Evolutionary conservation across 306 rosid genomes (phyloP).

Genomic region (Citrullus mucosospermus): DNA sequence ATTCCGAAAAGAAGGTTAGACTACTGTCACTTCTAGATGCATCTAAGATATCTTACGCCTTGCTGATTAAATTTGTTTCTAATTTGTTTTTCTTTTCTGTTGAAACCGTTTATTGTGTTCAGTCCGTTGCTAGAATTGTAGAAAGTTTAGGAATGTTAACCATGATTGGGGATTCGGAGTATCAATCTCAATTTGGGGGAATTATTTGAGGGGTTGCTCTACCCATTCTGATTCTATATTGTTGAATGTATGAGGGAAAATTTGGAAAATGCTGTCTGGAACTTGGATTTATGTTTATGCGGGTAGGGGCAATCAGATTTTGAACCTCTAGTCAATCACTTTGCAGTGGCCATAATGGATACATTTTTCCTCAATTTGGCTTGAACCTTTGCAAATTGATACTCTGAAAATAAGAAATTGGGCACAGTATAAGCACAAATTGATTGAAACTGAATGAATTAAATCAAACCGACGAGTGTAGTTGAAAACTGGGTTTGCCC

Average conservation of each 20-base stretch:
- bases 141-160: neutral
- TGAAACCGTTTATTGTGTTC: neutral
- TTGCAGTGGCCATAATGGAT: neutral
- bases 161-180: neutral
- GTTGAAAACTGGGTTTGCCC: neutral
- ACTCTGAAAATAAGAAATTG: neutral
- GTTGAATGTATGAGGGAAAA: neutral
- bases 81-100: neutral
- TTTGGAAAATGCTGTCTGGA: neutral
- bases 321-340: neutral
- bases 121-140: neutral
- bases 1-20: neutral
- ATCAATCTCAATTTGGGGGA: neutral
- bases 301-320: neutral
- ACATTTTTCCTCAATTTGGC: neutral
- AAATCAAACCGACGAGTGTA: neutral
- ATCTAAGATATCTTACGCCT: neutral
- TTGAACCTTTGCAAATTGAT: neutral
- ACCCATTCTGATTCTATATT: neutral
- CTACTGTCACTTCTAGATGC: neutral
- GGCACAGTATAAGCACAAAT: neutral
- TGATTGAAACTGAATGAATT: neutral
- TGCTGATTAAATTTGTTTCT: neutral
- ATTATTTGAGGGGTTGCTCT: neutral
- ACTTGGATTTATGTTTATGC: neutral